A percentile compares a stretch with the other conserved stretches of the same genome.
Evolutionary conservation across 805 yeast species (phyloP).

Genomic region (Wickerhamiella qilinensis): DNA sequence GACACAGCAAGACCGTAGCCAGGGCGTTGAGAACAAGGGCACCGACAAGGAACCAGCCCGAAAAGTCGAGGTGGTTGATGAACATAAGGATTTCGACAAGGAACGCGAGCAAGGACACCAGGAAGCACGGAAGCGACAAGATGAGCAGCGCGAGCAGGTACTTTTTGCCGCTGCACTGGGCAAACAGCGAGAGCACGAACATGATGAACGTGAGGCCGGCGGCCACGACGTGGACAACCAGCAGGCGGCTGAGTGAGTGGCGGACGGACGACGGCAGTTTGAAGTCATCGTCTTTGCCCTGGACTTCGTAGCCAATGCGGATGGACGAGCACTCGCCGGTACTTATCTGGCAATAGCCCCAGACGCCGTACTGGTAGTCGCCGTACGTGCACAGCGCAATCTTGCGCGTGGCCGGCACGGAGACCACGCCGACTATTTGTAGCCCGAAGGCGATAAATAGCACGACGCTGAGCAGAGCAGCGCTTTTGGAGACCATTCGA

Average conservation of each 20-base stretch:
- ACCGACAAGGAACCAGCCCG: constrained; percentile 71
- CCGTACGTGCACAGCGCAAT: constrained; percentile 35
- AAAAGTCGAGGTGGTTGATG: constrained; percentile 57
- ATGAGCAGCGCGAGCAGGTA: constrained; percentile 37
- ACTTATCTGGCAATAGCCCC: constrained; percentile 39
- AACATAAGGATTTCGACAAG: constrained; percentile 70
- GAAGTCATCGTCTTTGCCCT: constrained; percentile 23
- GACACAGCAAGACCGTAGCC: constrained; percentile 49
- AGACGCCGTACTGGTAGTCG: constrained; percentile 46
- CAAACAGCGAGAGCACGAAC: constrained; percentile 25
- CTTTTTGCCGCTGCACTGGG: constrained; percentile 27
- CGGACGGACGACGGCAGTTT: constrained; percentile 45
- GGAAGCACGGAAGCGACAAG: constrained; percentile 50
- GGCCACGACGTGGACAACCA: constrained; percentile 55
- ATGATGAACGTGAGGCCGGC: constrained; percentile 37
- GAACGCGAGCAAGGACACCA: constrained; percentile 56
- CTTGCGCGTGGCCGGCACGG: constrained; percentile 39
- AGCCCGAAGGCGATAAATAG: constrained; percentile 37
- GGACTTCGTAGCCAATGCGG: constrained; percentile 28
- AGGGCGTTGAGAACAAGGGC: constrained; percentile 51
- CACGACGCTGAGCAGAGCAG: constrained; percentile 19
- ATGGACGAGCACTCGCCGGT: constrained; percentile 25
- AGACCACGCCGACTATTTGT: constrained; percentile 41
- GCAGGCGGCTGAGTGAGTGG: constrained; percentile 38
- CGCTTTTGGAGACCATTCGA: not conserved